phyloP scores from a whole-genome alignment of 495 filamentous ascomycete genomes.

The Aspergillus taichungensis region DNA sequence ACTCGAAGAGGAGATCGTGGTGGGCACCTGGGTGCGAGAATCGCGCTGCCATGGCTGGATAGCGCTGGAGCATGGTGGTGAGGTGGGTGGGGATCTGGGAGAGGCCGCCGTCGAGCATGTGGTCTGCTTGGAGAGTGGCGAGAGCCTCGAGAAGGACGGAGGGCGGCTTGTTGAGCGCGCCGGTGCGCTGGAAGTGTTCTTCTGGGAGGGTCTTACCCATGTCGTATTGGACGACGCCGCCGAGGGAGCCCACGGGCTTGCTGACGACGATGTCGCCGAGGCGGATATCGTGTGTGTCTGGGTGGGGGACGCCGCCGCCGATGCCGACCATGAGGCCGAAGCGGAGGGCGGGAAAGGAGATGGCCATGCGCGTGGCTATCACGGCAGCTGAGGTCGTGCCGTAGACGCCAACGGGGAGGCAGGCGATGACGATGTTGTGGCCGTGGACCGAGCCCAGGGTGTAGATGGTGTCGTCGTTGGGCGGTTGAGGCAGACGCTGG shows the following conservation, averaged over 20 bases:
- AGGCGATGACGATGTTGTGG: slow-evolving; percentile 32
- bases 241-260: slow-evolving; percentile 6
- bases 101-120: too few species aligned
- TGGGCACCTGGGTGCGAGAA: too few species aligned
- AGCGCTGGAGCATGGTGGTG: too few species aligned
- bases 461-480: slow-evolving; percentile 17
- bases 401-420: slow-evolving; percentile 20
- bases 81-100: too few species aligned
- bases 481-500: slow-evolving; percentile 1
- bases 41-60: too few species aligned
- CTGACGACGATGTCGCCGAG: slow-evolving; percentile 12
- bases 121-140: too few species aligned
- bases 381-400: background rate
- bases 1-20: too few species aligned
- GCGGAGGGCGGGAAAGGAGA: slow-evolving; percentile 7
- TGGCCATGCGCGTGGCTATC: background rate
- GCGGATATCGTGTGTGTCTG: background rate
- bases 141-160: background rate
- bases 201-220: slow-evolving; percentile 13
- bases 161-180: background rate
- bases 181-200: background rate
- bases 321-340: slow-evolving; percentile 16
- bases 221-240: slow-evolving; percentile 29
- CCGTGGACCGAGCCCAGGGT: slow-evolving; percentile 10
- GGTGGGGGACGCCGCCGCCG: slow-evolving; percentile 11